phyloP scores from a whole-genome alignment of 108 stramenopile genomes.

The Nannochloropsis salina region DNA sequence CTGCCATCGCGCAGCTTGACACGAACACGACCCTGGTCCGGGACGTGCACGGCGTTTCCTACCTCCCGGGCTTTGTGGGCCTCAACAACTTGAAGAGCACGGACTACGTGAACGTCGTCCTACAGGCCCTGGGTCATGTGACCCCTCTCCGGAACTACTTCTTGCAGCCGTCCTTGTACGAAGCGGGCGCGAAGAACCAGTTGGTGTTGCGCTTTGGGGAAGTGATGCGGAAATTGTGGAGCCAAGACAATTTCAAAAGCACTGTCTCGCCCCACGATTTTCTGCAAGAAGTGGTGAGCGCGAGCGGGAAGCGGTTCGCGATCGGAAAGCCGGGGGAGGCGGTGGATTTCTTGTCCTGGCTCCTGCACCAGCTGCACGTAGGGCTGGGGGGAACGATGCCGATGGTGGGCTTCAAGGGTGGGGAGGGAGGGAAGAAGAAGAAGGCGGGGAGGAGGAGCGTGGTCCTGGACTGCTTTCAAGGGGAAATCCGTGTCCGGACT shows the following conservation, averaged over 20 bases:
- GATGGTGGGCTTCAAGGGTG: conserved; percentile 28
- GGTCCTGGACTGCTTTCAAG: conserved; percentile 84
- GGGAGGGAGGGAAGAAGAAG: conserved; percentile 32
- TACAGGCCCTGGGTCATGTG: conserved; percentile 88
- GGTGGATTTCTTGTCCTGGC: conserved; percentile 89
- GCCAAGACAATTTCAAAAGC: conserved; percentile 77
- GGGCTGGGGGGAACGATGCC: conserved; percentile 61
- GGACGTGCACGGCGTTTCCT: conserved; percentile 82
- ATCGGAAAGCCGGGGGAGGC: conserved; percentile 80
- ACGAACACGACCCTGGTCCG: conserved; percentile 64
- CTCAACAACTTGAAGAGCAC: conserved; percentile 87
- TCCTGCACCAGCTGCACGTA: conserved; percentile 81
- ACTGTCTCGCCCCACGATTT: conserved; percentile 90
- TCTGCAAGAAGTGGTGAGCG: conserved; percentile 73
- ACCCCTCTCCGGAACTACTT: conserved; percentile 84
- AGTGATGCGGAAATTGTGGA: conserved; percentile 89
- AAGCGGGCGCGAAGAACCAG: conserved; percentile 29
- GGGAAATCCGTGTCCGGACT: conserved; percentile 74
- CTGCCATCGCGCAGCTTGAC: conserved; percentile 69
- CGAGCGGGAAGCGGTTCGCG: conserved; percentile 75
- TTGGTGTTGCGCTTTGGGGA: conserved; percentile 73
- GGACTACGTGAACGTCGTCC: conserved; percentile 81
- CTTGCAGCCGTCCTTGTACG: conserved; percentile 58
- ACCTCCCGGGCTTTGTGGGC: conserved; percentile 89
- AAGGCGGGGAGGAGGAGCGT: conserved; percentile 57